phyloP scores from a whole-genome alignment of 768 basidiomycete species.

The Gelatoporia subvermispora region DNA sequence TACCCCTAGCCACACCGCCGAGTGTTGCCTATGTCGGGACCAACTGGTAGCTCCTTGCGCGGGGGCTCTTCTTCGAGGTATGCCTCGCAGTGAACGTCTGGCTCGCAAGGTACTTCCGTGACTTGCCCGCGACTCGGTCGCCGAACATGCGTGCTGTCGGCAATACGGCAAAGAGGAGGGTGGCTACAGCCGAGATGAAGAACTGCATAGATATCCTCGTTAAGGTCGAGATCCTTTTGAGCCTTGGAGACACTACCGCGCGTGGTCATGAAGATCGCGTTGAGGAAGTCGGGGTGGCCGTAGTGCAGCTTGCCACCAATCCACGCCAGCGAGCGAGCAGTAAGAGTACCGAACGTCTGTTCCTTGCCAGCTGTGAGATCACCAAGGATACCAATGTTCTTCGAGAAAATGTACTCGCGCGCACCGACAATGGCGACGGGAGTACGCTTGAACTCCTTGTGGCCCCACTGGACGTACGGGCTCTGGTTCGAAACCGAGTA shows the following conservation, averaged over 20 bases:
- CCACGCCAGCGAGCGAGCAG: constrained; percentile 91
- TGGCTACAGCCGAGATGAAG: constrained; percentile 78
- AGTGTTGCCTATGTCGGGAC: no score
- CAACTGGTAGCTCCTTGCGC: no score
- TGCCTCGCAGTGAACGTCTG: constrained; percentile 99
- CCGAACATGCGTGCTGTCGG: constrained; percentile 99
- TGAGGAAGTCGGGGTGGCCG: constrained; percentile 98
- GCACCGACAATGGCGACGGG: constrained; percentile 99
- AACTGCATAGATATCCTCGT: constrained; percentile 98
- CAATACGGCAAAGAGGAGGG: constrained; percentile 83
- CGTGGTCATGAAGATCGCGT: constrained; percentile 96
- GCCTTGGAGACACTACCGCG: constrained; percentile 99
- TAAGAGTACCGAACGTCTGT: constrained; percentile 99
- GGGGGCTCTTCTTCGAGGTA: constrained; percentile 52
- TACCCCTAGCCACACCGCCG: no score
- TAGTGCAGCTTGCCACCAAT: constrained; percentile 99
- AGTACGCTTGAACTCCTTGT: constrained; percentile 84
- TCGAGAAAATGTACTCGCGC: constrained; percentile 99
- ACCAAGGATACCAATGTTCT: constrained; percentile 98
- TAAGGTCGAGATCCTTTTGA: constrained; percentile 96
- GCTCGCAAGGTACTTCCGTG: constrained; percentile 93
- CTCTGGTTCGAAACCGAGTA: constrained; percentile 86
- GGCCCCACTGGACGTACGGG: constrained; percentile 94
- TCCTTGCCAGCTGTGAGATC: constrained; percentile 99
- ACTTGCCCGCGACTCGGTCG: constrained; percentile 92